Base-by-base conservation (phyloP, 2,329 filamentous ascomycete species). In the Pyricularia pennisetigena region DNA sequence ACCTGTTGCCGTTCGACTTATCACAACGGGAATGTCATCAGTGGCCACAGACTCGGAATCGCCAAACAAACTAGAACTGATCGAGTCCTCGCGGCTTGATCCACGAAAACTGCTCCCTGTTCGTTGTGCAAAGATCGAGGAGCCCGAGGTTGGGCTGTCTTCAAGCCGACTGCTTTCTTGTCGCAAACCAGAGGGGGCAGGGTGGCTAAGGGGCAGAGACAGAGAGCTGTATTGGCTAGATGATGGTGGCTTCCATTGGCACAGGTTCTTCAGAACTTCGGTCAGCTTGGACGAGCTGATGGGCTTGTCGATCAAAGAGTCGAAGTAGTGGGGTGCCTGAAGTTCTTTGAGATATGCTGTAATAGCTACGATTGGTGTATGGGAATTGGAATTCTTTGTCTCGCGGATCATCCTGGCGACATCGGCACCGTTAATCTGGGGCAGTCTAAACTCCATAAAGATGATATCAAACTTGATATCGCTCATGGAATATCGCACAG, bases 391-490 rank as follows among this genome's bases (percentile, higher is more conserved):
- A 76, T 97, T 97, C 80, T 94, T 95, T 0, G 94, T 97, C 76
- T 98, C 94, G 65, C 95, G 89, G 72, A 99, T 93, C 95, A 99
- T 99, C 41, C 95, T 90, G 66, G 95, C 94, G 68, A 99, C 92
- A 76, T 99, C 95, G 14, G 93, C 91, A 28, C 95, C 95, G 73
- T 93, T 98, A 75, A 98, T 93, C 75, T 97, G 93, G 10, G 95
- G 94, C 64, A 99, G 82, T 76, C 94, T 96, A 81, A 93, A 97
- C 79, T 99, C 95, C 78, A 97, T 94, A 83, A 99, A 95, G 76
- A 99, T 97, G 73, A 97, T 93, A 78, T 99, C 95, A 75, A 98
- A 99, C 75, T 98, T 97, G 76, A 99, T 94, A 76, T 98, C 94
- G 75, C 94, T 94, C 83, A 97, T 92, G 30, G 95, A 93, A 78